Conservation (phyloP, 139 green algal genomes). For the Limnomonas spitsbergensis region DNA sequence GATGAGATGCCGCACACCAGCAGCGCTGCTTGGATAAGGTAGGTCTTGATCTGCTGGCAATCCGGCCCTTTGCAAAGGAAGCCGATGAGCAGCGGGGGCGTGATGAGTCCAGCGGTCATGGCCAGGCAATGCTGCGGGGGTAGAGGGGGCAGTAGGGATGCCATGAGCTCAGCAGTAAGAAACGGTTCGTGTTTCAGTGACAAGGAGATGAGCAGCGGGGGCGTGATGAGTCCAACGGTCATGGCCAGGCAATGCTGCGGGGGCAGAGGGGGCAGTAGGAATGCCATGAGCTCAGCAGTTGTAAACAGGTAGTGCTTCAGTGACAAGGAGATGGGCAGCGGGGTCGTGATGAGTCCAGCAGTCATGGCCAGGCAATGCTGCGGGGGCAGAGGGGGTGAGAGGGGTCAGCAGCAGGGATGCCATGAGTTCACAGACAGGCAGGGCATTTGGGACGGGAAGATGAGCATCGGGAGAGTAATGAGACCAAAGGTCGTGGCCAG, state of each 20-base stretch:
- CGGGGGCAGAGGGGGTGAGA: conserved; percentile 23
- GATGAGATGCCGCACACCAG: conserved; percentile 57
- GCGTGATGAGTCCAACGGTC: conserved; percentile 62
- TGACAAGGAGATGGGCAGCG: no score
- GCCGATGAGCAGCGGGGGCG: conserved; percentile 47
- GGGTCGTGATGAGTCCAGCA: no score
- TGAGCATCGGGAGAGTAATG: no score
- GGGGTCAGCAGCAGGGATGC: conserved; percentile 51
- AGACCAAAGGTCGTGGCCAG: no score
- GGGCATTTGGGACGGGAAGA: no score
- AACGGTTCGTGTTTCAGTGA: no score
- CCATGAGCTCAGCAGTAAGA: no score
- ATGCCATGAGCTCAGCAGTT: no score
- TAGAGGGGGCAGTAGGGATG: conserved; percentile 41
- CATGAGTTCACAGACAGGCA: no score
- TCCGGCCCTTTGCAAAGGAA: neutral
- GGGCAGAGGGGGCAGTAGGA: conserved; percentile 35
- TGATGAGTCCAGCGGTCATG: conserved; percentile 68
- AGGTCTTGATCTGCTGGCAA: conserved; percentile 11
- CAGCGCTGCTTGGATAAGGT: conserved; percentile 50
- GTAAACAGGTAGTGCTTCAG: no score
- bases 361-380: no score
- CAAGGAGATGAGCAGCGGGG: conserved; percentile 43
- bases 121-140: conserved; percentile 64
- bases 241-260: conserved; percentile 69